These are phyloP conservation scores for Didymellaceae sp. DNA, from an alignment of 2,329 filamentous ascomycete genomes.

Conservation along the genomic window DNA sequence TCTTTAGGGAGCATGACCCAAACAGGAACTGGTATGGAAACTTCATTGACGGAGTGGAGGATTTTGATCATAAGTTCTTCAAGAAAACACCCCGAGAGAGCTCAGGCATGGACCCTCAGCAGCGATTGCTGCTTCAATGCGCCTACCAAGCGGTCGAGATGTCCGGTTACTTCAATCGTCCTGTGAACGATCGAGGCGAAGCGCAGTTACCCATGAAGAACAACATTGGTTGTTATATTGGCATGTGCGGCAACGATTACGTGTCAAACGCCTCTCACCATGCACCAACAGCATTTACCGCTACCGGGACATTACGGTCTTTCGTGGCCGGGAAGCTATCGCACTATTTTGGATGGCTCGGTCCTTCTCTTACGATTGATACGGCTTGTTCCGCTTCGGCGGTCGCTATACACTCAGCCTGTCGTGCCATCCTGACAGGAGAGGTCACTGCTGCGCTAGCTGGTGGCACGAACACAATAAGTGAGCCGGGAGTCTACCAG, in stretches of 20 bases:
- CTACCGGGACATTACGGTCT: conserved; percentile 21
- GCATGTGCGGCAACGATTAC: conserved; percentile 38
- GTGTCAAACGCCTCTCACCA: conserved; percentile 38
- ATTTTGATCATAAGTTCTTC: conserved; percentile 46
- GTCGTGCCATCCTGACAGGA: conserved; percentile 32
- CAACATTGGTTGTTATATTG: conserved; percentile 40
- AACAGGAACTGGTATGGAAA: conserved; percentile 2
- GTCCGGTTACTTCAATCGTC: conserved; percentile 31
- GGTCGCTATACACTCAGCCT: conserved; percentile 35
- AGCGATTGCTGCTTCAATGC: conserved; percentile 31
- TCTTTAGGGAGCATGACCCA: not conserved
- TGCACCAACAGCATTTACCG: conserved; percentile 37
- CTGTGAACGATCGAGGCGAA: conserved; percentile 1
- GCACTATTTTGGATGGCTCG: conserved; percentile 37
- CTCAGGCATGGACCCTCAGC: conserved; percentile 33
- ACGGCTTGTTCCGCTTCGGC: conserved; percentile 44
- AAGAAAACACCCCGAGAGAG: conserved; percentile 24
- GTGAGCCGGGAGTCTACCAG: conserved; percentile 36
- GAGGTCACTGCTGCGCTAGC: conserved; percentile 42
- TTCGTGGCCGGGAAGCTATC: conserved; percentile 31
- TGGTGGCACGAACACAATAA: conserved; percentile 46
- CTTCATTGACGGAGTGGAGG: conserved; percentile 28
- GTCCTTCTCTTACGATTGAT: conserved; percentile 36
- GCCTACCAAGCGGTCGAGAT: conserved; percentile 48
- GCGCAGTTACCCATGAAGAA: conserved; percentile 15